phyloP scores from a whole-genome alignment of 2,329 filamentous ascomycete genomes.

The Beauveria caledonica region DNA sequence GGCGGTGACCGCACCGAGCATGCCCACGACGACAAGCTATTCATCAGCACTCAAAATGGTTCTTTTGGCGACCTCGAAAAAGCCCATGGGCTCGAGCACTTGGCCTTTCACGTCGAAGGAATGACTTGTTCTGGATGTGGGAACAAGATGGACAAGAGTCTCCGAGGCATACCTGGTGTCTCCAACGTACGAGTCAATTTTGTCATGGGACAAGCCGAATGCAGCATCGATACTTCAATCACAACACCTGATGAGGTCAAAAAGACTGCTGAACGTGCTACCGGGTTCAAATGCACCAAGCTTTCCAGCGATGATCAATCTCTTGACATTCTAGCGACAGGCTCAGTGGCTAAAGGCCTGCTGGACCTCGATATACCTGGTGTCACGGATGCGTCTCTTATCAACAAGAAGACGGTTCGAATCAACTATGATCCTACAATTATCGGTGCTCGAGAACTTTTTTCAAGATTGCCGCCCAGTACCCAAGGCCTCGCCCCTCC shows the following conservation, averaged over 20 bases:
- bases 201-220: slow-evolving; percentile 29
- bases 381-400: slow-evolving; percentile 17
- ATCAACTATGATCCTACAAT: slow-evolving; percentile 27
- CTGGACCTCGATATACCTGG: slow-evolving; percentile 16
- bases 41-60: not conserved
- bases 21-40: not conserved
- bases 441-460: slow-evolving; percentile 24
- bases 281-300: slow-evolving; percentile 23
- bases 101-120: slow-evolving; percentile 24
- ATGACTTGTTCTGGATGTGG: slow-evolving; percentile 31
- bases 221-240: slow-evolving; percentile 20
- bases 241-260: slow-evolving; percentile 22
- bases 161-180: slow-evolving; percentile 21
- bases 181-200: slow-evolving; percentile 28
- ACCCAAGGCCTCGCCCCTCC: slow-evolving; percentile 23
- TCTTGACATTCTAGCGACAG: slow-evolving; percentile 22
- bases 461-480: slow-evolving; percentile 15
- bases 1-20: slow-evolving; percentile 11
- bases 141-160: slow-evolving; percentile 24
- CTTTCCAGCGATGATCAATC: slow-evolving; percentile 20
- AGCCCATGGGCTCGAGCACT: slow-evolving; percentile 18
- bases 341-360: slow-evolving; percentile 16
- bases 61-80: slow-evolving; percentile 20
- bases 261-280: slow-evolving; percentile 19
- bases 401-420: slow-evolving; percentile 25